Percentiles rank a stretch among this genome's conserved stretches.
Evolutionary conservation across 2,329 filamentous ascomycete genomes (phyloP).

Genomic region (Scortechinia acanthostroma): DNA sequence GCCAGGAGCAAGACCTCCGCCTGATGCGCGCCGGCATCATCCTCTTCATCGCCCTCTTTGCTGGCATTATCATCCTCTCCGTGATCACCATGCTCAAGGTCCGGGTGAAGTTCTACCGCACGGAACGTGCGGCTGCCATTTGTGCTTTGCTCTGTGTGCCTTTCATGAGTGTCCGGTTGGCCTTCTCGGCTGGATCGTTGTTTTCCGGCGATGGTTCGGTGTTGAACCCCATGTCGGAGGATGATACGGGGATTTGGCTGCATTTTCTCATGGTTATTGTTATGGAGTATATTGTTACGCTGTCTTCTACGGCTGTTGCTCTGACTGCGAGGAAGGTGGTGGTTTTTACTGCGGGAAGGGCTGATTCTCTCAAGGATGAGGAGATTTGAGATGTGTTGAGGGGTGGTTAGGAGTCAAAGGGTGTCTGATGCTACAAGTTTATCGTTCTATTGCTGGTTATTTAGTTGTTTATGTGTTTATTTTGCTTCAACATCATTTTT

Average conservation of each 20-base stretch:
- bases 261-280: slow-evolving; percentile 10
- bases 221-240: slow-evolving; percentile 6
- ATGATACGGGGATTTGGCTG: slow-evolving; percentile 7
- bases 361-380: slow-evolving; percentile 5
- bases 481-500: no score
- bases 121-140: slow-evolving; percentile 6
- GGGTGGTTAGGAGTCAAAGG: no score
- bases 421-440: no score
- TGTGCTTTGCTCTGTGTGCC: slow-evolving; percentile 8
- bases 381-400: slow-evolving; percentile 5
- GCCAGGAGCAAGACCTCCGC: slow-evolving; percentile 6
- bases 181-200: slow-evolving; percentile 7
- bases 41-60: slow-evolving; percentile 7
- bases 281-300: slow-evolving; percentile 8
- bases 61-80: slow-evolving; percentile 4
- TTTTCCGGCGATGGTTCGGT: slow-evolving; percentile 7
- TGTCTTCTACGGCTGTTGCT: slow-evolving; percentile 7
- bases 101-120: slow-evolving; percentile 6
- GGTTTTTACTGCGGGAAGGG: not conserved
- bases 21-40: slow-evolving; percentile 8
- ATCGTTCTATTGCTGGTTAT: no score
- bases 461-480: no score
- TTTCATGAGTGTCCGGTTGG: slow-evolving; percentile 8
- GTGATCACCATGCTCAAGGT: slow-evolving; percentile 7
- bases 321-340: slow-evolving; percentile 8